Base-by-base conservation (phyloP, 1,284 basidiomycete genomes). In the Grifola frondosa region DNA sequence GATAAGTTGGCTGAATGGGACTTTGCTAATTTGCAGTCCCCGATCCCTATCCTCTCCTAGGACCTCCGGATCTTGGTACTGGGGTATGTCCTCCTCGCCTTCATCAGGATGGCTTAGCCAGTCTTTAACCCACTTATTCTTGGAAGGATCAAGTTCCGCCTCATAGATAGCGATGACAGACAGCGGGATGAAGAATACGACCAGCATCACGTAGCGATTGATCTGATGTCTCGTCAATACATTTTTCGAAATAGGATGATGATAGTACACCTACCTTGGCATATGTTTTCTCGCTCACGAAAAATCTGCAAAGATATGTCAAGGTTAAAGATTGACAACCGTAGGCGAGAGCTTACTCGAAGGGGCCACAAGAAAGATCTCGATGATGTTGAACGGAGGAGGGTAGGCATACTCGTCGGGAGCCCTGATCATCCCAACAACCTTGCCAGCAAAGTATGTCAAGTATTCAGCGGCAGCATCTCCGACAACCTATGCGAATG, bases 391-490 rank as follows among this genome's bases (percentile, higher is more conserved):
- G 74, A 96, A 86, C 2, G 84, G 83, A 10, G 84, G 81, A 26
- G 83, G 84, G 61, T 85, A 87, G 39, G 83, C 77, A 56, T 71
- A 84, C 17, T 78, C 78, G 61, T 88, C 85, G 1, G 95, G 95
- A 0, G 94, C 92, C 37, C 93, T 76, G 55, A 88, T 85, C 87
- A 84, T 86, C 10, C 75, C 73, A 32, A 93, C 68, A 2, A 91
- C 88, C 69, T 94, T 95, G 52, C 77, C 75, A 3, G 91, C 90
- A 61, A 93, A 96, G 73, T 93, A 96, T 6, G 90, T 80, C 42
- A 97, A 71, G 59, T 88, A 92, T 63, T 92, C 82, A n/a, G 82
- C 80, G 53, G 81, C 77, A 3, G 82, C 80, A 46, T 85, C 80
- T 42, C 73, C 75, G 3, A 83, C 69, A 7, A 82, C 73, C 74